Base-by-base conservation (phyloP, 2,329 filamentous ascomycete genomes). In the Cladophialophora chaetospira region DNA sequence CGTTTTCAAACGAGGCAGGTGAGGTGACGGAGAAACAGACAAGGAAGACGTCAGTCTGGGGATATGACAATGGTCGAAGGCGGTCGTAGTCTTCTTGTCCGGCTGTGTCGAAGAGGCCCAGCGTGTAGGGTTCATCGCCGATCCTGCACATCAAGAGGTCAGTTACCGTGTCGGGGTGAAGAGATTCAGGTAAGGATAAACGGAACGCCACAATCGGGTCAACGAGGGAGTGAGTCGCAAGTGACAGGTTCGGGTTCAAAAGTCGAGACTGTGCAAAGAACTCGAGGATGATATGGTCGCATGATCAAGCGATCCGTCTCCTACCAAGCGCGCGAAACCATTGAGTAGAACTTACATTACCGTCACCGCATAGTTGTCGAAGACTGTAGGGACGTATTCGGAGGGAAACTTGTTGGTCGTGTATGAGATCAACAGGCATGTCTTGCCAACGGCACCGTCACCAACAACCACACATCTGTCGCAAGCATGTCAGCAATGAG, bases 51-150 rank as follows among this genome's bases (percentile, higher is more conserved):
- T 97, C 94, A 68, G 94, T 97, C 78, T 97, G 94, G 1, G 94
- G 94, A 74, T 99, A 99, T 63, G 94, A 97, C 60, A 97, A 85
- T 45, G 94, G 94, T 70, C 94, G 89, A 64, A 99, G 86, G 69
- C 94, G 88, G 76, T 99, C 94, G 79, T 97, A 97, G 86, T 99
- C 93, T 82, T 99, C 94, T 80, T 99, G 94, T 75, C 94, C 94
- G 62, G 94, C 94, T 33, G 94, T 99, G 86, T 99, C 94, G 72
- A 97, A 99, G 25, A 99, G 83, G 57, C 94, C 94, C 45, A 99
- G 83, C 13, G 94, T 99, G 75, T 97, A 97, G 58, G 94, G 94
- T 77, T 99, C 94, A 74, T 97, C 94, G 65, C 94, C 94, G 73
- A 99, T 97, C 94, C 94, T 99, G 71, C 53, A 57, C 29, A 15